Evolutionary conservation across 2,329 filamentous ascomycete genomes (phyloP).

Genomic region (Sclerotinia nivalis): DNA sequence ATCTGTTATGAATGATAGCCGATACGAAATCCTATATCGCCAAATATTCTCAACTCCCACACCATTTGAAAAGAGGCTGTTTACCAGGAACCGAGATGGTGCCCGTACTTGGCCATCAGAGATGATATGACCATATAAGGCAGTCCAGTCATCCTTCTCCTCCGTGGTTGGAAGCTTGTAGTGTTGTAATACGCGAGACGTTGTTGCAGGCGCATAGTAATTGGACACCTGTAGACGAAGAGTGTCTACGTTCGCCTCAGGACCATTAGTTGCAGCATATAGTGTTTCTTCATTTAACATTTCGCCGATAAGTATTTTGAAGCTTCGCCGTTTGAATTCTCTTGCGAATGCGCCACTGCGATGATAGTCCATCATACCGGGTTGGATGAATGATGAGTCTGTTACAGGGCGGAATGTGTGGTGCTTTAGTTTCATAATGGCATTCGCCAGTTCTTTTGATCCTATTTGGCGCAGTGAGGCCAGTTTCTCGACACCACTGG

Average conservation of each 20-base stretch:
- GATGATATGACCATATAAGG: conserved; percentile 46
- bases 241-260: conserved; percentile 41
- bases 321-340: conserved; percentile 42
- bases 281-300: conserved; percentile 49
- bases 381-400: conserved; percentile 46
- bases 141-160: conserved; percentile 43
- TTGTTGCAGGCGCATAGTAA: conserved; percentile 47
- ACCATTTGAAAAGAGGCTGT: conserved; percentile 41
- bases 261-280: conserved; percentile 46
- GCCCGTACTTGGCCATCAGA: conserved; percentile 46
- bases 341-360: conserved; percentile 43
- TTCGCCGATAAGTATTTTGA: conserved; percentile 47
- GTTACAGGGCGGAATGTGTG: conserved; percentile 51
- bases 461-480: conserved; percentile 40
- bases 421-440: conserved; percentile 45
- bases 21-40: conserved; percentile 47
- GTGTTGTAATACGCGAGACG: conserved; percentile 42
- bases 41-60: conserved; percentile 43
- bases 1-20: conserved; percentile 47
- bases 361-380: conserved; percentile 45
- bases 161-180: conserved; percentile 42
- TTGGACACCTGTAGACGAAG: conserved; percentile 46
- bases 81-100: conserved; percentile 42
- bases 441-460: conserved; percentile 41
- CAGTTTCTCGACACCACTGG: conserved; percentile 41